These are phyloP conservation scores for Hypoxylon trugodes DNA, from an alignment of 495 filamentous ascomycete genomes.

Conservation along the genomic window DNA sequence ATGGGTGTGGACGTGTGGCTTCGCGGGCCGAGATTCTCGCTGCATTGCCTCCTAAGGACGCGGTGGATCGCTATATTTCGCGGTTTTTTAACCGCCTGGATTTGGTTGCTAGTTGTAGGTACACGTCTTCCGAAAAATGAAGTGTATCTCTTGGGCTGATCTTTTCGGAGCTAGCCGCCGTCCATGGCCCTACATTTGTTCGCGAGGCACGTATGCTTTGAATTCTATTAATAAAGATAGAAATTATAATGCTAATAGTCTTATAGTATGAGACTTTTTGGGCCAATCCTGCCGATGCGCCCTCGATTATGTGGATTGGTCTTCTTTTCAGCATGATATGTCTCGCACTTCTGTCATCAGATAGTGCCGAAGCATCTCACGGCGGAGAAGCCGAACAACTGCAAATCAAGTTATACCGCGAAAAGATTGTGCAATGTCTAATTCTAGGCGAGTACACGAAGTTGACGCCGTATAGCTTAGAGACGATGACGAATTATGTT, in stretches of 20 bases:
- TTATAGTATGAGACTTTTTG: slow-evolving; percentile 2
- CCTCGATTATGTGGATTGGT: slow-evolving; percentile 1
- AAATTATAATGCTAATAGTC: background rate
- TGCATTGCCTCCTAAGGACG: slow-evolving; percentile 28
- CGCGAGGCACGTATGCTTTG: slow-evolving; percentile 7
- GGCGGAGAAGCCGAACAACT: background rate
- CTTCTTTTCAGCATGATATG: slow-evolving; percentile 34
- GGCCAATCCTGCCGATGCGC: background rate
- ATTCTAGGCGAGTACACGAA: slow-evolving; percentile 54
- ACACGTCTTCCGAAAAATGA: slow-evolving; percentile 1
- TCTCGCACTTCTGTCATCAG: slow-evolving; percentile 31
- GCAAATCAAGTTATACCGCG: slow-evolving; percentile 36
- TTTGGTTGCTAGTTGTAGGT: slow-evolving; percentile 1
- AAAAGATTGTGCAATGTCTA: slow-evolving; percentile 47
- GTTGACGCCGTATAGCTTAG: slow-evolving; percentile 50
- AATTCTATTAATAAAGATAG: too few species aligned
- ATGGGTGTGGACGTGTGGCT: background rate
- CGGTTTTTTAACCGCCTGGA: slow-evolving; percentile 35
- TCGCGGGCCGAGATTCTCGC: slow-evolving; percentile 27
- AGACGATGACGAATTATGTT: slow-evolving; percentile 44
- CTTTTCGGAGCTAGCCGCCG: background rate
- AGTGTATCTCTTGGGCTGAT: background rate
- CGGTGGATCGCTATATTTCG: slow-evolving; percentile 31
- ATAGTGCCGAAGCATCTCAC: slow-evolving; percentile 28
- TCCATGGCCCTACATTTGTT: slow-evolving; percentile 5